These are phyloP conservation scores for Calcarisporium arbuscula DNA, from an alignment of 2,329 filamentous ascomycete species.

Conservation along the genomic window DNA sequence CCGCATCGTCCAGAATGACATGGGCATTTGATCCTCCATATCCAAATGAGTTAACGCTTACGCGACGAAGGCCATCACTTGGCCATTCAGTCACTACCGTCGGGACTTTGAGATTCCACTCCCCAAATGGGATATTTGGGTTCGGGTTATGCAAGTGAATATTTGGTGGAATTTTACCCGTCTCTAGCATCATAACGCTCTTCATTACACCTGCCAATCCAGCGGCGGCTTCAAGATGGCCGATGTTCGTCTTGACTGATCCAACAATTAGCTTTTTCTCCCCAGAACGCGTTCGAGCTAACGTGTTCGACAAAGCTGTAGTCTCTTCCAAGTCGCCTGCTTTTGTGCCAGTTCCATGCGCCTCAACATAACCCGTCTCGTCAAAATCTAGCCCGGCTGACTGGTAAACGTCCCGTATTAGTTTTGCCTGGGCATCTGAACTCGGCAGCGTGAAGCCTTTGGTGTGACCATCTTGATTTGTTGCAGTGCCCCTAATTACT, in stretches of 20 bases:
- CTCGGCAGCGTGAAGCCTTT: slow-evolving; percentile 1
- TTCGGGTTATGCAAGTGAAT: slow-evolving; percentile 22
- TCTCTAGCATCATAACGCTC: slow-evolving; percentile 21
- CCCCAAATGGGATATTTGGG: slow-evolving; percentile 18
- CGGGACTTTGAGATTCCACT: slow-evolving; percentile 17
- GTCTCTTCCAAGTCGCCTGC: slow-evolving; percentile 28
- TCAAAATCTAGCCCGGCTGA: not conserved
- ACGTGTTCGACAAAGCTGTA: slow-evolving; percentile 29
- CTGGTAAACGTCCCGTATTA: slow-evolving; percentile 2
- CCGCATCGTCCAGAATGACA: slow-evolving; percentile 17
- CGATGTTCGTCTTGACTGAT: slow-evolving; percentile 9
- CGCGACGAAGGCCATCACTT: slow-evolving; percentile 4
- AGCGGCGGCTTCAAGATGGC: slow-evolving; percentile 20
- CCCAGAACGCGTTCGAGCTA: slow-evolving; percentile 9
- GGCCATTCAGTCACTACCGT: slow-evolving; percentile 9
- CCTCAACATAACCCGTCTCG: slow-evolving; percentile 3
- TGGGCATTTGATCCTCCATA: slow-evolving; percentile 38
- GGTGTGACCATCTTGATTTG: slow-evolving; percentile 3
- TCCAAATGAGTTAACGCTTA: slow-evolving; percentile 28
- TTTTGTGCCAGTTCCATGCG: not conserved
- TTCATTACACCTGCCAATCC: slow-evolving; percentile 22
- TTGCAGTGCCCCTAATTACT: not conserved
- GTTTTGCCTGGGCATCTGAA: not conserved
- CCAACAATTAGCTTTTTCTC: slow-evolving; percentile 1
- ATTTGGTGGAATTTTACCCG: slow-evolving; percentile 24